Percentiles rank a stretch among this genome's conserved stretches.
Evolutionary conservation across 1,284 basidiomycete species (phyloP).

Genomic region (Sanghuangporus weigelae): DNA sequence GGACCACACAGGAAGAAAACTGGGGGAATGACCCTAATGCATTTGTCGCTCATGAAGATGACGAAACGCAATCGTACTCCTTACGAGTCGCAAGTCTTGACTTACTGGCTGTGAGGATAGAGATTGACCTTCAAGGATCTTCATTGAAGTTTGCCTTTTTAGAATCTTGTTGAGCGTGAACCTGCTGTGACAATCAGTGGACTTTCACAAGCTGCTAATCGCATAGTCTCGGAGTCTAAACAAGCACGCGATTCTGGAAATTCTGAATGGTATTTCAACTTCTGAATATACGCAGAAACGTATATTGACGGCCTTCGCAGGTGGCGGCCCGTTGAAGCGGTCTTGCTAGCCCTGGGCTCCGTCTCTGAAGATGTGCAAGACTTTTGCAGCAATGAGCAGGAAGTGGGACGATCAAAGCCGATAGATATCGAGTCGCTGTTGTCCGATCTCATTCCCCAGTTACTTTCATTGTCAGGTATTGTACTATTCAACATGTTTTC

Average conservation of each 20-base stretch:
- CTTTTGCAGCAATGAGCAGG: slow-evolving; percentile 68
- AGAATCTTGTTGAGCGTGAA: slow-evolving; percentile 73
- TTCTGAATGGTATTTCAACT: slow-evolving; percentile 44
- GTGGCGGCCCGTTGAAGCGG: slow-evolving; percentile 89
- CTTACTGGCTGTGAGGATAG: slow-evolving; percentile 60
- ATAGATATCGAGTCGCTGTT: slow-evolving; percentile 80
- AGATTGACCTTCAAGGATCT: not conserved
- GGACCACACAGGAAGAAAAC: slow-evolving; percentile 66
- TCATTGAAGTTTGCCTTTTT: slow-evolving; percentile 7
- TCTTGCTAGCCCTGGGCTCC: slow-evolving; percentile 80
- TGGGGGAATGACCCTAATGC: slow-evolving; percentile 89
- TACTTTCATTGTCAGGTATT: slow-evolving; percentile 62
- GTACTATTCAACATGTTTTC: not conserved
- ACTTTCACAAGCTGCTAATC: slow-evolving; percentile 56
- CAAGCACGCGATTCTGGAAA: slow-evolving; percentile 46
- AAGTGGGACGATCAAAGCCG: slow-evolving; percentile 53
- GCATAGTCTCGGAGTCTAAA: slow-evolving; percentile 50
- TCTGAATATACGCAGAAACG: not conserved
- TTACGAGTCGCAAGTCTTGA: slow-evolving; percentile 84
- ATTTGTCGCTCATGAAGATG: slow-evolving; percentile 93
- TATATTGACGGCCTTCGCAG: slow-evolving; percentile 31
- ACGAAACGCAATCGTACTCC: slow-evolving; percentile 80
- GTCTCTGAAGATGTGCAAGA: slow-evolving; percentile 76
- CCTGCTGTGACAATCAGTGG: slow-evolving; percentile 50
- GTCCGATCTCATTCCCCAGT: slow-evolving; percentile 71